A percentile compares a stretch with the other conserved stretches of the same genome.
These are phyloP conservation scores for Phtheirospermum japonicum DNA, from an alignment of 257 asterid genomes.

Conservation along the genomic window DNA sequence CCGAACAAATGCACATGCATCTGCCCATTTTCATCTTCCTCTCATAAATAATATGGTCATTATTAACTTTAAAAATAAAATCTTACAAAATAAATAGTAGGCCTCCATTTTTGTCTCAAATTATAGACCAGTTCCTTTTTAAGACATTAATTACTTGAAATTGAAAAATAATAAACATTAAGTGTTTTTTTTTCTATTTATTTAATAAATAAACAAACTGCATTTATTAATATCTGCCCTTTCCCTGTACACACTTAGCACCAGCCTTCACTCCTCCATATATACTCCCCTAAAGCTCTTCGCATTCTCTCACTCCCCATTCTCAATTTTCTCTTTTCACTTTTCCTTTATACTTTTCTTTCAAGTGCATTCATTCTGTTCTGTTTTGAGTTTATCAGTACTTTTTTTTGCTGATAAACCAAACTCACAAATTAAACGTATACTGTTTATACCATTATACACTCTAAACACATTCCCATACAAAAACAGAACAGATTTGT, in stretches of 20 bases:
- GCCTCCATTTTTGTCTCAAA: too few species aligned
- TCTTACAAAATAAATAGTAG: not conserved
- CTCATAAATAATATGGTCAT: constrained; percentile 30
- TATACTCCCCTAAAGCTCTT: constrained; percentile 43
- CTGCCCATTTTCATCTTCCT: constrained; percentile 37
- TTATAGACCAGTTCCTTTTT: too few species aligned
- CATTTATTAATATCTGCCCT: constrained; percentile 47
- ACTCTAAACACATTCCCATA: not conserved
- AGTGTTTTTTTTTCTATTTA: too few species aligned
- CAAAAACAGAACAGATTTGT: constrained; percentile 34
- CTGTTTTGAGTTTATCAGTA: constrained; percentile 31
- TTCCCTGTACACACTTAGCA: constrained; percentile 36
- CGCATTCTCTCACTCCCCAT: constrained; percentile 32
- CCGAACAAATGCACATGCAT: constrained; percentile 82
- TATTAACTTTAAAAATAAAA: too few species aligned
- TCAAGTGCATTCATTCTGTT: constrained; percentile 25
- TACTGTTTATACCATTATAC: constrained; percentile 1
- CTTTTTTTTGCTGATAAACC: constrained; percentile 36
- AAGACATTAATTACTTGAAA: too few species aligned
- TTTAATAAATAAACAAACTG: constrained; percentile 19
- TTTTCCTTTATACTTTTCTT: constrained; percentile 14
- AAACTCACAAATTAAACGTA: constrained; percentile 23
- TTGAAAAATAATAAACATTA: too few species aligned
- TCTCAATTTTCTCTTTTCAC: constrained; percentile 10
- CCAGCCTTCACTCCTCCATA: constrained; percentile 58